Conservation (phyloP, 2,329 filamentous ascomycete species). For the Graphiopsis chlorocephala region DNA sequence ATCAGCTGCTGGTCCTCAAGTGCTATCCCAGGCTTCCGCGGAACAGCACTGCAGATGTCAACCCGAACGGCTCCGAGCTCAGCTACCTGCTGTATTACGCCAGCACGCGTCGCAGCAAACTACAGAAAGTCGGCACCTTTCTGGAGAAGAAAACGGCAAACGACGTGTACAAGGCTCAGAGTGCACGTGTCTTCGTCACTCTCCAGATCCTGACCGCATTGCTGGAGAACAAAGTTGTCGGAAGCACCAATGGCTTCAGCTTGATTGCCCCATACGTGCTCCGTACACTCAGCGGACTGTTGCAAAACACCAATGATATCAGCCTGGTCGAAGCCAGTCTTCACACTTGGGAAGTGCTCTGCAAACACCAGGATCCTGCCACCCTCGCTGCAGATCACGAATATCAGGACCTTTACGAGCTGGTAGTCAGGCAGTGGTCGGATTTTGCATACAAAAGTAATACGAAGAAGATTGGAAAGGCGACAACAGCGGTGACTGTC, state of each 20-base stretch:
- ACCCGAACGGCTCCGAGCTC: conserved; percentile 93
- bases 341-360: conserved; percentile 82
- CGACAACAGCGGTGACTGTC: conserved; percentile 45
- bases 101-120: conserved; percentile 88
- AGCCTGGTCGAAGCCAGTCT: conserved; percentile 90
- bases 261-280: conserved; percentile 81
- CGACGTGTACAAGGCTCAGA: conserved; percentile 84
- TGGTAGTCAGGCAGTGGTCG: conserved; percentile 76
- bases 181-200: conserved; percentile 85
- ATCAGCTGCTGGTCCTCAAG: conserved; percentile 92
- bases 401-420: conserved; percentile 78
- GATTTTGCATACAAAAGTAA: conserved; percentile 67
- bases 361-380: conserved; percentile 81
- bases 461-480: conserved; percentile 34
- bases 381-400: conserved; percentile 81
- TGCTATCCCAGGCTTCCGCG: conserved; percentile 94
- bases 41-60: conserved; percentile 78
- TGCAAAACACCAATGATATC: conserved; percentile 76
- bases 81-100: conserved; percentile 97
- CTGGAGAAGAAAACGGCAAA: conserved; percentile 89
- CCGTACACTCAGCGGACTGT: conserved; percentile 76
- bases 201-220: conserved; percentile 87
- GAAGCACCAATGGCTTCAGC: conserved; percentile 75
- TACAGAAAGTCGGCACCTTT: conserved; percentile 93
- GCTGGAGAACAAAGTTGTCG: conserved; percentile 68